These are phyloP conservation scores for Primulina huaijiensis DNA, from an alignment of 257 asterid species.

Conservation along the genomic window DNA sequence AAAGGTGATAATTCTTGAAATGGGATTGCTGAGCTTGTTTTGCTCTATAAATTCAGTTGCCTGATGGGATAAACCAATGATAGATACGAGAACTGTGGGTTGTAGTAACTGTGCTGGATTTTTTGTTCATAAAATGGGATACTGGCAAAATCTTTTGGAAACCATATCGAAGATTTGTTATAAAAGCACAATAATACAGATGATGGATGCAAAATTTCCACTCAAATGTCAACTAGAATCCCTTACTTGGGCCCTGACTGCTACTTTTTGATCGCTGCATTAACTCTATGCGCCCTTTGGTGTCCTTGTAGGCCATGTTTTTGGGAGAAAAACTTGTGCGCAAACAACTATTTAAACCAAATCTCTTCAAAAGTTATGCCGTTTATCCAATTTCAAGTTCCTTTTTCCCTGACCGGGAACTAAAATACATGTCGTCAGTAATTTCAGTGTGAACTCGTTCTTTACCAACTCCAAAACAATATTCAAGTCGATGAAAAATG, in stretches of 20 bases:
- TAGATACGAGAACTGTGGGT: neutral
- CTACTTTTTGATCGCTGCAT: constrained; percentile 16
- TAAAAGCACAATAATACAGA: constrained; percentile 5
- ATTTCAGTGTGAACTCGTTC: too few relatives aligned
- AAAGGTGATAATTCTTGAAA: constrained; percentile 22
- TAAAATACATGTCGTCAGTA: neutral
- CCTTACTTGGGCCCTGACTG: constrained; percentile 14
- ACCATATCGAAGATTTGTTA: neutral
- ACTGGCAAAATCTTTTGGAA: neutral
- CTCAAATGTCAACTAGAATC: neutral
- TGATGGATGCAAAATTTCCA: neutral
- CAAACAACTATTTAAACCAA: neutral
- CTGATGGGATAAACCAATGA: constrained; percentile 7
- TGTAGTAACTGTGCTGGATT: neutral
- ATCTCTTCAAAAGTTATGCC: neutral
- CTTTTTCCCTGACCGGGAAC: neutral
- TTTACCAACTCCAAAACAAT: too few relatives aligned
- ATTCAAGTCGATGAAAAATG: too few relatives aligned
- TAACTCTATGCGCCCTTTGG: constrained; percentile 15
- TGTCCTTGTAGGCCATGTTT: constrained; percentile 19
- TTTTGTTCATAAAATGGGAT: neutral
- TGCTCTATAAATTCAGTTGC: constrained; percentile 27
- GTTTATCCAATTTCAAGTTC: neutral
- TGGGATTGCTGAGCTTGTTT: constrained; percentile 18
- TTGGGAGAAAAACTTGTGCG: neutral